Percentiles rank a stretch among this genome's conserved stretches.
Conservation (phyloP, 768 basidiomycete species). For the Dioszegia hungarica region DNA sequence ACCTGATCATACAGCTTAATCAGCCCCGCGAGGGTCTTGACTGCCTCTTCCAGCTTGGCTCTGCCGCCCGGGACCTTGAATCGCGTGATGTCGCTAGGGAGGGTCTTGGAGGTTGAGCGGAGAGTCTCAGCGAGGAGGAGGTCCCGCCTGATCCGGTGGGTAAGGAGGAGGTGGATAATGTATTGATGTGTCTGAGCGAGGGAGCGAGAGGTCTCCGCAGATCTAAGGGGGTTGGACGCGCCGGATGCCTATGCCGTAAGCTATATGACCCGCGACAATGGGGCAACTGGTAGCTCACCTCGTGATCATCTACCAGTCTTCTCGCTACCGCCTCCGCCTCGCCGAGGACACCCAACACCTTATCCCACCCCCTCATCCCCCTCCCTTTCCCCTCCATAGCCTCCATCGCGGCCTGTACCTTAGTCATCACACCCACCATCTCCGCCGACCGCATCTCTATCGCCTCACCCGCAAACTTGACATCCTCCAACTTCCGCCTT, state of each 20-base stretch:
- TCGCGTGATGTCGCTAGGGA: conserved; percentile 22
- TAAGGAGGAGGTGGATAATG: conserved; percentile 79
- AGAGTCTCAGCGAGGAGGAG: conserved; percentile 67
- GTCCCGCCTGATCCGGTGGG: conserved; percentile 82
- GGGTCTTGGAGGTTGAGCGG: conserved; percentile 35
- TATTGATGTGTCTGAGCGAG: conserved; percentile 72
- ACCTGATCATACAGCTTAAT: conserved; percentile 80
- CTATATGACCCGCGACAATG: conserved; percentile 32
- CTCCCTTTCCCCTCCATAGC: conserved; percentile 54
- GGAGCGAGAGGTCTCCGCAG: conserved; percentile 30
- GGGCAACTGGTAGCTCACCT: conserved; percentile 63
- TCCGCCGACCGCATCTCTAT: conserved; percentile 87
- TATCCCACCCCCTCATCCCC: conserved; percentile 76
- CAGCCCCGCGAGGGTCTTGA: conserved; percentile 74
- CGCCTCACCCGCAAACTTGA: conserved; percentile 74
- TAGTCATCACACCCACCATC: conserved; percentile 77
- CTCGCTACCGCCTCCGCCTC: conserved; percentile 83
- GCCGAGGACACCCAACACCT: conserved; percentile 72
- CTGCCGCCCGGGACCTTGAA: conserved; percentile 29
- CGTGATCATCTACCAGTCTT: conserved; percentile 75
- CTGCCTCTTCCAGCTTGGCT: conserved; percentile 37
- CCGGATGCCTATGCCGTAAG: conserved; percentile 48
- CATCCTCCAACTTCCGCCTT: conserved; percentile 58
- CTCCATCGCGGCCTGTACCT: conserved; percentile 71
- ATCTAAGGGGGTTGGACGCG: conserved; percentile 29